Evolutionary conservation across 441 rosid genomes (phyloP).

Genomic region (Populus hybrid): DNA sequence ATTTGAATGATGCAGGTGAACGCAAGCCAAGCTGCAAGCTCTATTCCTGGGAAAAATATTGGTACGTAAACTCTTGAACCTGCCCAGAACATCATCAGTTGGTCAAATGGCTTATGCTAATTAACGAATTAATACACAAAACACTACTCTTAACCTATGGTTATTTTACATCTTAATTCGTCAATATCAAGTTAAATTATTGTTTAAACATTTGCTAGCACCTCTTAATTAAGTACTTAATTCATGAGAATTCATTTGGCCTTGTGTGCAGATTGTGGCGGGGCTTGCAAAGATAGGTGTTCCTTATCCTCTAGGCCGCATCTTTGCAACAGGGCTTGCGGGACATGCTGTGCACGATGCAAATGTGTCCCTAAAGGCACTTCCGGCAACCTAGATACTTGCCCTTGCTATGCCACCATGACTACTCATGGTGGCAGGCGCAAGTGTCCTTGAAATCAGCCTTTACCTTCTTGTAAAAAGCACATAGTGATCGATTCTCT

Average conservation of each 20-base stretch:
- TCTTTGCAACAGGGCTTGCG: slow-evolving; percentile 65
- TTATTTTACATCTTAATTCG: not conserved
- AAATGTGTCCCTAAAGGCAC: slow-evolving; percentile 46
- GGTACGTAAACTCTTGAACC: not conserved
- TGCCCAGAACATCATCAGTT: not conserved
- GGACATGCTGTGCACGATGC: slow-evolving; percentile 64
- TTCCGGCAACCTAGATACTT: slow-evolving; percentile 54
- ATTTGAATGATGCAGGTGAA: not conserved
- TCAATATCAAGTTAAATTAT: not conserved
- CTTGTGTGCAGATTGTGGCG: slow-evolving; percentile 36
- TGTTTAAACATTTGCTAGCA: too few species aligned
- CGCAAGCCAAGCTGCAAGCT: not conserved
- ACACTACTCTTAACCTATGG: not conserved
- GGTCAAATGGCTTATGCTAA: not conserved
- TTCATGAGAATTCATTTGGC: not conserved
- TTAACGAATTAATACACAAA: not conserved
- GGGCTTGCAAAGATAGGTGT: slow-evolving; percentile 53
- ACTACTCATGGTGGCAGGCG: slow-evolving; percentile 57
- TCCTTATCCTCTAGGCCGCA: slow-evolving; percentile 42
- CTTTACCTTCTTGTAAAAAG: not conserved
- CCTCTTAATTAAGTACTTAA: too few species aligned
- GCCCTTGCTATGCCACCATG: slow-evolving; percentile 68
- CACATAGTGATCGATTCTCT: not conserved
- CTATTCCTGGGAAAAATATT: not conserved
- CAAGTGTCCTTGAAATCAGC: slow-evolving; percentile 30